Base-by-base conservation (phyloP, 805 yeast species). In the Yarrowia phangngaensis region DNA sequence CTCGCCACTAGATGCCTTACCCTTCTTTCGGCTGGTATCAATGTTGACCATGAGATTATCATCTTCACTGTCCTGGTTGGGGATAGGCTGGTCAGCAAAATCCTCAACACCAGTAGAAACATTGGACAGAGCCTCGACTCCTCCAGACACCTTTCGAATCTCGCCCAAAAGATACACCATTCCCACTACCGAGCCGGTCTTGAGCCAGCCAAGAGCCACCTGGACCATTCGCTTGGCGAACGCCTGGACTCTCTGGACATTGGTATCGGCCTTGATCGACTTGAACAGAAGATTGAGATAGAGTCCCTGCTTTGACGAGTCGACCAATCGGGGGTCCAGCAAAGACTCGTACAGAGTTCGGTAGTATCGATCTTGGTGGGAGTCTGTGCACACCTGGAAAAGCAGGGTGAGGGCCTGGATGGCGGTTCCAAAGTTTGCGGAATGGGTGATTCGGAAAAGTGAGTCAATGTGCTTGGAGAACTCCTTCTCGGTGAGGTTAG, bases 251-350 rank as follows among this genome's bases (percentile, higher is more conserved):
- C 97, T 74, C 12, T 75, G 71, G 17, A 64, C 63, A 46, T 74
- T 70, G 6, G 67, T 57, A 60, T 89, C 97, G 51, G 73, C 72
- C 61, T 84, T 84, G 66, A 92, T 69, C 0, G 97, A 78, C 63
- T 84, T 87, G 73, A 78, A 88, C 43, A 92, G 69, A 59, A 92
- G 70, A 62, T 90, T 89, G 68, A 92, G 71, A 64, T 88, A 92
- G 52, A 92, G 82, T 57, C 95, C 87, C 66, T 90, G 95, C 64
- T 92, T 92, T 1, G 97, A 85, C 0, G 97, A 84, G n/a, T 72
- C 71, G 13, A 82, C 77, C 53, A 92, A 71, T 61, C 97, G 76
- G 27, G 84, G 80, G 64, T 92, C 97, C 55, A 88, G 69, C 55
- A 92, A 70, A 9, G 94, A 80, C 66, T 90, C 97, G 64, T 92